phyloP scores from a whole-genome alignment of 306 rosid species.

The Comarum palustre region DNA sequence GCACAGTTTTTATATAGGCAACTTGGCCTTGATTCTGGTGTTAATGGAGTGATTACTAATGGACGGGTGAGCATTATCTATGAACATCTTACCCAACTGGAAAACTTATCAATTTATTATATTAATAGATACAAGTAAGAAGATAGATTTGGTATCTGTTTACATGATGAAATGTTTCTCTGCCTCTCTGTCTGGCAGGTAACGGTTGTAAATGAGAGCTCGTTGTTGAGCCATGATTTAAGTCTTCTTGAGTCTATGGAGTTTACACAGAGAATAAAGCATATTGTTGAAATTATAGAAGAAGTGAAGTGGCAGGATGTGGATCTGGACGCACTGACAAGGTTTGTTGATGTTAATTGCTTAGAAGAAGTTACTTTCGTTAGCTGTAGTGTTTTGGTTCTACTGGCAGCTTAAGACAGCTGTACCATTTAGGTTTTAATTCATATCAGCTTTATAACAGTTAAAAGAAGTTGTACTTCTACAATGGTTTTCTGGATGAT shows the following conservation, averaged over 20 bases:
- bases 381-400: background rate
- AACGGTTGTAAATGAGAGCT: conserved; percentile 44
- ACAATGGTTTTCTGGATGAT: background rate
- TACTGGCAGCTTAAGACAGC: background rate
- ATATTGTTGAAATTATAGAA: conserved; percentile 74
- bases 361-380: background rate
- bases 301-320: conserved; percentile 73
- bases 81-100: background rate
- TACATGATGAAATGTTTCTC: background rate
- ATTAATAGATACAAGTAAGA: background rate
- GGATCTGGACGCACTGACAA: conserved; percentile 82
- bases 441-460: background rate
- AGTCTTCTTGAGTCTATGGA: conserved; percentile 86
- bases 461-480: background rate
- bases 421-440: background rate
- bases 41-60: conserved; percentile 80
- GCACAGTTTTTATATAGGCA: conserved; percentile 45
- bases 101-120: background rate
- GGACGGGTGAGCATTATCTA: conserved; percentile 74
- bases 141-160: conserved; percentile 1
- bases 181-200: conserved; percentile 41
- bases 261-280: conserved; percentile 80
- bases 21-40: conserved; percentile 66
- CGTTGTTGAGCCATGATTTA: conserved; percentile 86
- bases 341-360: conserved; percentile 42